Evolutionary conservation across 108 stramenopile genomes (phyloP).

Genomic region (Cyclotella cryptica): DNA sequence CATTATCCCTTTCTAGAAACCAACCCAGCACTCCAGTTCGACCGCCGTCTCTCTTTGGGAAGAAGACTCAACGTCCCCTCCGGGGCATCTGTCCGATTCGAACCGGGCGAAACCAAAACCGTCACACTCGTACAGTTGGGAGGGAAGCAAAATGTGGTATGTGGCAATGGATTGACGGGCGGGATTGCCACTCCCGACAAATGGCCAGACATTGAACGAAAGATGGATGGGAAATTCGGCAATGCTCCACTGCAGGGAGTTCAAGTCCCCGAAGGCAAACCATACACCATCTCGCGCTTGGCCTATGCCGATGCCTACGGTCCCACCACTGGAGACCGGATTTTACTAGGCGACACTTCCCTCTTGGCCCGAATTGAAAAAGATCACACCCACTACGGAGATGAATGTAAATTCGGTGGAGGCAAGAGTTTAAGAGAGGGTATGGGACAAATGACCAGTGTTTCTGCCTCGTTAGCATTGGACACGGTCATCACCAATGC

Average conservation of each 20-base stretch:
- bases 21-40: slow-evolving; percentile 90
- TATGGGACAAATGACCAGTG: slow-evolving; percentile 94
- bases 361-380: slow-evolving; percentile 85
- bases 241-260: slow-evolving; percentile 1
- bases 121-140: slow-evolving; percentile 91
- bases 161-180: slow-evolving; percentile 59
- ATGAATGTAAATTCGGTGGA: slow-evolving; percentile 98
- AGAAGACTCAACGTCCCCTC: slow-evolving; percentile 92
- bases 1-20: slow-evolving; percentile 87
- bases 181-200: slow-evolving; percentile 32
- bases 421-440: slow-evolving; percentile 98
- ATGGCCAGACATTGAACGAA: slow-evolving; percentile 37
- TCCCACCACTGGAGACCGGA: slow-evolving; percentile 85
- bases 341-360: slow-evolving; percentile 91
- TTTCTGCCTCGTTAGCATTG: slow-evolving; percentile 68
- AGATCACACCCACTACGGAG: slow-evolving; percentile 86
- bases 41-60: slow-evolving; percentile 86
- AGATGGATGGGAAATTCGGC: slow-evolving; percentile 47
- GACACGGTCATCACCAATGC: slow-evolving; percentile 98
- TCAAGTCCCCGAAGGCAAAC: slow-evolving; percentile 36
- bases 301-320: slow-evolving; percentile 89
- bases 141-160: slow-evolving; percentile 62
- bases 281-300: slow-evolving; percentile 37
- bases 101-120: slow-evolving; percentile 96
- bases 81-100: slow-evolving; percentile 95